Evolutionary conservation across 441 rosid species (phyloP), one percentile per base, ranked within the genome.

Genomic region (Kokia cookei): DNA sequence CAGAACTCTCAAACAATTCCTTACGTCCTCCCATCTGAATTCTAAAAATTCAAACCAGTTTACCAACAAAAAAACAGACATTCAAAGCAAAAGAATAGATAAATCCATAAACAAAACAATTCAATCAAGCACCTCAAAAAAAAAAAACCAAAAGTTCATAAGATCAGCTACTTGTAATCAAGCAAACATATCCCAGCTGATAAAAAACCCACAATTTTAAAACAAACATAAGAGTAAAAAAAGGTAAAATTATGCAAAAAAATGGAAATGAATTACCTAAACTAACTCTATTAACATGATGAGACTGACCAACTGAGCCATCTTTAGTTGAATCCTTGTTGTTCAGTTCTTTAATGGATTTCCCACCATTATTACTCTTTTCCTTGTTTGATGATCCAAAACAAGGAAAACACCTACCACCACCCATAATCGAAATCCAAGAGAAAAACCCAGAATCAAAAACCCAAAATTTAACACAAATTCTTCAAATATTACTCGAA

Each of bases 361-460:
- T 64, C 55, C 67, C 80, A 67, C 53, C 78, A 60, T 79, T 77
- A 76, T 79, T 77, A 76, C 76, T 75, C 70, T 78, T 79, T 57
- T 86, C 94, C 80, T 89, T 88, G 85, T 77, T 82, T 72, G 99
- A 87, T 87, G 99, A 95, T 86, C 93, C 93, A 83, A 54, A 54
- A 54, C 59, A 51, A 51, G 55, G 55, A 4, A 51, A 51, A 15
- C 55, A 51, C 55, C 19, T 22, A 51, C 55, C 55, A 15, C 22
- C 8, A 54, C 26, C 59, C 99, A 95, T 95, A 82, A 76, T 27
- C 68, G 81, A 74, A 76, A 74, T 24, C 64, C 58, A 77, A 69
- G 63, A 73, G 53, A 60, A 81, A 77, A 74, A 73, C 32, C 62
- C 47, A 79, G 62, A 67, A 70, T 43, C 57, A 71, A 80, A 78